Base-by-base conservation (phyloP, 805 yeast genomes). In the Ogataea nakhonphanomensis region DNA sequence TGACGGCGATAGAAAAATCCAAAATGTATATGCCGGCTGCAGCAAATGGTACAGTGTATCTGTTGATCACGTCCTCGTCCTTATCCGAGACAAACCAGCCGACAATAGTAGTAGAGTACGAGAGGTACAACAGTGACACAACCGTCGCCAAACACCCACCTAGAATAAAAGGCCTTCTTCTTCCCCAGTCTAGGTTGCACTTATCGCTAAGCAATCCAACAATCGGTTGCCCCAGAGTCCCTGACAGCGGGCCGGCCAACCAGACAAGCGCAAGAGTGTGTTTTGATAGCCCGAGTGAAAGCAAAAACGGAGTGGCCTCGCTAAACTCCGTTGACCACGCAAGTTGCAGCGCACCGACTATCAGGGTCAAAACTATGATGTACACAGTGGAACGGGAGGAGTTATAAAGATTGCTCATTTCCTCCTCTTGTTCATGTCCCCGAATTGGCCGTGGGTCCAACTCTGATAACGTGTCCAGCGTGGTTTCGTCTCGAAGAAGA, bases 301-400 rank as follows among this genome's bases (percentile, higher is more conserved):
- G 58, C 11, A 79, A 54, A 49, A 71, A 78, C 0, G 84, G 81
- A 3, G 80, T 78, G 3, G 82, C 82, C 46, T 78, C 79, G 4
- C 80, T 71, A 51, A 79, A 79, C 56, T 79, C 84, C 1, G 80
- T 70, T 3, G 79, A 74, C 84, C 85, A 79, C 0, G 84, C 76
- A 37, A 79, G 59, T 53, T 79, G 84, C 14, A 78, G 59, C 0
- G 81, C 82, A 4, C 82, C 82, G 4, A 79, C 62, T 4, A 71
- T 62, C 4, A 73, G 52, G 0, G 80, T 73, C 13, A 76, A 58
- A 7, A 71, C 49, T 6, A 76, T 48, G 9, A 76, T 67, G 44
- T 74, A 76, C 5, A 44, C 24, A 3, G 65, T 46, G 0, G 79
- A 65, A 15, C 81, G 53, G 3, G 63, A 65, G 1, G 78, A 78